Evolutionary conservation across 305 asterid species (phyloP), one percentile per base, ranked within the genome.

Genomic region (Fraxinus sp.): DNA sequence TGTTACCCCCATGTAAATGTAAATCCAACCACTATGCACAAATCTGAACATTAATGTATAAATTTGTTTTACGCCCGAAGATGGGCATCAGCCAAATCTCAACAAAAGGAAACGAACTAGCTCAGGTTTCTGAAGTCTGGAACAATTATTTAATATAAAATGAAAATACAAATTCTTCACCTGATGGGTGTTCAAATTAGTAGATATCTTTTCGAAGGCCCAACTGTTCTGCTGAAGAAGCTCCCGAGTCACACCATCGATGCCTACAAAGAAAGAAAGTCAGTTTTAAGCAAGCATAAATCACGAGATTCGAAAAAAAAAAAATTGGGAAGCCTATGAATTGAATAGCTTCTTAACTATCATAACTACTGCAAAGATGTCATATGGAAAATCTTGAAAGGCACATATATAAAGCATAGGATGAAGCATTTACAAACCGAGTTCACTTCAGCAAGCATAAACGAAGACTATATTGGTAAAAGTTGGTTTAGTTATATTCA

Each of bases 191-290:
- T 90, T 81, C 39, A 95, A 86, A 90, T 95, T 95, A 39, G 92
- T 62, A 16, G 98, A 90, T 82, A 95, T 94, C 88, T 92, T 94
- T 79, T 93, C 85, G 83, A 95, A 91, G 81, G 90, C 89, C 91
- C 94, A 92, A 79, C 86, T 86, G 76, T 95, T 95, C 80, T 93
- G 97, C 88, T 89, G 92, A 84, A 95, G 94, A 81, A 95, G 97
- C 84, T 88, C 94, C 46, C 83, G 83, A 8, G 94, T 89, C 55
- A 83, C 76, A 81, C 90, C 92, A 73, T 85, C 88, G 22, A 87
- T 81, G 59, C 83, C 97, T 92, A 92, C 86, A 81, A 62, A 22
- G 28, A 8, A 3, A 20, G 14, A 1, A 62, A 22, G 71, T 22
- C 14, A n/a, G 30, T 62, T 62, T 62, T 62, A 62, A 62, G 71